Evolutionary conservation across 345 rosid species (phyloP), one percentile per base, ranked within the genome.

Genomic region (Combretum micranthum): DNA sequence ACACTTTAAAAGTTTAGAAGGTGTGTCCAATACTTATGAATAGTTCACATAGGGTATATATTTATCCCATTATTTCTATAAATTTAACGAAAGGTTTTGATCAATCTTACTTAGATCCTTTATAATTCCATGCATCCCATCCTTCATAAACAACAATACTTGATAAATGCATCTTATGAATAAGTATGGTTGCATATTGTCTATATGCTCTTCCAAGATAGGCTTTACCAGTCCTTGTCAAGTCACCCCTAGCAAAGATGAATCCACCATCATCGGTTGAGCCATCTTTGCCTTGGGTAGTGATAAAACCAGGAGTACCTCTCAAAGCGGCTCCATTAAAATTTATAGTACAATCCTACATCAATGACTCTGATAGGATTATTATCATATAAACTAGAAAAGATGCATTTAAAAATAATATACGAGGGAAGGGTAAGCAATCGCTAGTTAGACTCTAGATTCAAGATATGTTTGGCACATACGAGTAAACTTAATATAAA

Each of bases 171-270:
- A 72, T 59, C 0, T 52, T 4, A 17, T 54, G 20, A 12, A 81
- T 56, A 15, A 80, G 11, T 5, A 77, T 80, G 52, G 71, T 65
- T 2, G 86, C 63, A 59, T 50, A 80, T 2, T 4, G 10, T 16
- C 68, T 42, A 12, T 70, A 77, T 0, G 79, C 77, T 63, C 81
- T 66, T 39, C 86, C 86, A 0, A 75, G 59, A 37, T 60, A 63
- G 9, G 68, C 49, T 20, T 7, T 49, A 13, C 77, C 79, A 15
- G 42, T 4, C 8, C 74, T 79, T 4, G 2, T 2, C 23, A 77
- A 32, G 0, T 0, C 0, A 42, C 78, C 55, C 0, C 0, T 0
- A 9, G 37, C 49, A 47, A 81, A 78, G 26, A 75, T 79, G 50
- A 68, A 81, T 0, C 72, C 79, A n/a, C 47, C 59, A 0, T 62